Conservation (phyloP, 2,329 filamentous ascomycete genomes). For the Drechmeria coniospora region DNA sequence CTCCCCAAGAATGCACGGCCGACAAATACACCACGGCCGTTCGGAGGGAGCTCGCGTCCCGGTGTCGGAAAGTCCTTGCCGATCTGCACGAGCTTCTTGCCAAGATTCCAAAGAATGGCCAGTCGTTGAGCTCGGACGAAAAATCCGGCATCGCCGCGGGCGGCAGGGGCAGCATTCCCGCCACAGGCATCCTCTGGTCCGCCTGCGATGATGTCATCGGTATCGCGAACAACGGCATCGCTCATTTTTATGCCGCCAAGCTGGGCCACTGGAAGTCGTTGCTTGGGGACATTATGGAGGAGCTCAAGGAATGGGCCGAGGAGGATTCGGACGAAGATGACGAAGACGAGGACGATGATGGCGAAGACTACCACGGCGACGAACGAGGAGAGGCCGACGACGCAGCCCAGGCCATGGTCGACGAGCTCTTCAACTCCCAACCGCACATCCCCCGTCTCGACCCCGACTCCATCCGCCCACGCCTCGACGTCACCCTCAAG, state of each 20-base stretch:
- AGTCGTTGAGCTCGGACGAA: constrained; percentile 21
- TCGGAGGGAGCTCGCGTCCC: constrained; percentile 44
- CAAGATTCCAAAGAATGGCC: constrained; percentile 44
- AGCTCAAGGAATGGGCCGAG: constrained; percentile 78
- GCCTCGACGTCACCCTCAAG: constrained; percentile 48
- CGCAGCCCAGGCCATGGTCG: constrained; percentile 42
- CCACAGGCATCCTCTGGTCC: constrained; percentile 71
- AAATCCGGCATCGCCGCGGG: constrained; percentile 16
- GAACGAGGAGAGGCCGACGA: constrained; percentile 25
- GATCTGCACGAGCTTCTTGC: constrained; percentile 47
- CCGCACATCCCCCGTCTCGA: constrained; percentile 49
- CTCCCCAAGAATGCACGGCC: constrained; percentile 48
- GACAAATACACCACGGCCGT: constrained; percentile 47
- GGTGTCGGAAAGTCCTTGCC: constrained; percentile 42
- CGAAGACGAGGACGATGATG: constrained; percentile 31
- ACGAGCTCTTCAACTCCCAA: constrained; percentile 50
- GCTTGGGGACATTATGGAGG: constrained; percentile 68
- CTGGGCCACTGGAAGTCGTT: constrained; percentile 60
- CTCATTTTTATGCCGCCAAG: constrained; percentile 53
- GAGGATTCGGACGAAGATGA: constrained; percentile 48
- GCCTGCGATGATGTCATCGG: constrained; percentile 59
- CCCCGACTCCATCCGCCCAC: constrained; percentile 45
- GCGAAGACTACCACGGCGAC: constrained; percentile 20
- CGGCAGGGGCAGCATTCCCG: constrained; percentile 39
- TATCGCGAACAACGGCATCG: constrained; percentile 51